Conservation (phyloP, 306 rosid species). For the Abrus pulchellus region DNA sequence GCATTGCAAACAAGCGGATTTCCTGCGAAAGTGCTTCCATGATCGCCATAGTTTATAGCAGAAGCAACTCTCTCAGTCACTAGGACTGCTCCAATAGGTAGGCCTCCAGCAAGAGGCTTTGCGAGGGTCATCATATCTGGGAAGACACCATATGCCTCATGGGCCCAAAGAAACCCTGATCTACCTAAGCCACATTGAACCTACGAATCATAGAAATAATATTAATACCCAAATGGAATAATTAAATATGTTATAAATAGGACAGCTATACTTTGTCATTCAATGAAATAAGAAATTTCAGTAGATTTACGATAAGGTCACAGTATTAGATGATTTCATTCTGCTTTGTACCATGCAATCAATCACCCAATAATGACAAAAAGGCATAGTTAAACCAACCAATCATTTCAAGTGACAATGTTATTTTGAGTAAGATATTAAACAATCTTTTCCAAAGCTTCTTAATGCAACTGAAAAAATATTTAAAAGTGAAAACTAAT, state of each 20-base stretch:
- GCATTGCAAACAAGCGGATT: slow-evolving; percentile 76
- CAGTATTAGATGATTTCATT: neutral
- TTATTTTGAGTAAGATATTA: slow-evolving; percentile 17
- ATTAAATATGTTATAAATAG: slow-evolving; percentile 3
- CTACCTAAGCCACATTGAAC: slow-evolving; percentile 97
- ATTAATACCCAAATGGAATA: slow-evolving; percentile 2
- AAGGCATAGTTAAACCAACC: neutral
- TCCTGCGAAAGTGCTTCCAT: slow-evolving; percentile 96
- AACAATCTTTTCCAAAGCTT: neutral
- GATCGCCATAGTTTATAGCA: slow-evolving; percentile 79
- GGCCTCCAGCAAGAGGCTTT: slow-evolving; percentile 97
- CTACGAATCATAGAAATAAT: slow-evolving; percentile 50
- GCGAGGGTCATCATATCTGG: slow-evolving; percentile 98
- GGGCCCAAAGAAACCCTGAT: slow-evolving; percentile 88
- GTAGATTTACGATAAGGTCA: neutral
- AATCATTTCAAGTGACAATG: slow-evolving; percentile 12
- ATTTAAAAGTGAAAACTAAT: neutral
- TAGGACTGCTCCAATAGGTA: slow-evolving; percentile 86
- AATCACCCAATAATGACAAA: neutral
- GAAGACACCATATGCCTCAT: slow-evolving; percentile 74
- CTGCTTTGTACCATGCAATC: neutral
- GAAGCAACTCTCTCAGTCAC: slow-evolving; percentile 86
- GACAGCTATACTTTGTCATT: neutral
- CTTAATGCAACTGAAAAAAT: neutral
- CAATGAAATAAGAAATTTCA: neutral